A percentile compares a stretch with the other conserved stretches of the same genome.
phyloP scores from a whole-genome alignment of 108 stramenopile species.

The Nitzschia palea region DNA sequence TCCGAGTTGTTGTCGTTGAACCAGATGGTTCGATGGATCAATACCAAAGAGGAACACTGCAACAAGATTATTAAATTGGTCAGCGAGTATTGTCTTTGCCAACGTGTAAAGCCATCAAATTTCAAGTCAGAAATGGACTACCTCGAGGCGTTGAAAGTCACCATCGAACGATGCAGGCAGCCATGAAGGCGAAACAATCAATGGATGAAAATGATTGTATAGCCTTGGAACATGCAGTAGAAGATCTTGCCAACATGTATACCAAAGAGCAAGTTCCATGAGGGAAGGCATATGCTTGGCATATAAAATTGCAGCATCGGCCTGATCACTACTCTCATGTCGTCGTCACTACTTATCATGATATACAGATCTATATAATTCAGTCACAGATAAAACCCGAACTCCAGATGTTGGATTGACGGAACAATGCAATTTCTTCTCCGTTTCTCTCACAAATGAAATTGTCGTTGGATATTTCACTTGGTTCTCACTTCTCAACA shows the following conservation, averaged over 20 bases:
- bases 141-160: constrained; percentile 74
- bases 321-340: no score
- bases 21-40: constrained; percentile 83
- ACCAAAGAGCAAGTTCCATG: constrained; percentile 9
- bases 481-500: no score
- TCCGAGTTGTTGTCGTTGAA: constrained; percentile 55
- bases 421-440: no score
- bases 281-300: not conserved
- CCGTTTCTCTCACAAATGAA: no score
- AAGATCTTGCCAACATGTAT: constrained; percentile 77
- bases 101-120: constrained; percentile 71
- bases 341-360: no score
- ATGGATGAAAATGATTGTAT: constrained; percentile 60
- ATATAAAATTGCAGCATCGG: not conserved
- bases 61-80: constrained; percentile 70
- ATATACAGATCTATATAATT: no score
- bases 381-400: no score
- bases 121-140: constrained; percentile 64
- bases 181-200: constrained; percentile 81
- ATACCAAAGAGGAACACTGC: constrained; percentile 76
- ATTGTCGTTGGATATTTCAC: no score
- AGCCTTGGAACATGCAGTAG: constrained; percentile 74
- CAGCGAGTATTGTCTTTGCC: constrained; percentile 76
- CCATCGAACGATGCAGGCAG: constrained; percentile 74
- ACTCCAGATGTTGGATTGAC: no score